Conservation (phyloP, 2,329 filamentous ascomycete genomes). For the Diatrype stigma region DNA sequence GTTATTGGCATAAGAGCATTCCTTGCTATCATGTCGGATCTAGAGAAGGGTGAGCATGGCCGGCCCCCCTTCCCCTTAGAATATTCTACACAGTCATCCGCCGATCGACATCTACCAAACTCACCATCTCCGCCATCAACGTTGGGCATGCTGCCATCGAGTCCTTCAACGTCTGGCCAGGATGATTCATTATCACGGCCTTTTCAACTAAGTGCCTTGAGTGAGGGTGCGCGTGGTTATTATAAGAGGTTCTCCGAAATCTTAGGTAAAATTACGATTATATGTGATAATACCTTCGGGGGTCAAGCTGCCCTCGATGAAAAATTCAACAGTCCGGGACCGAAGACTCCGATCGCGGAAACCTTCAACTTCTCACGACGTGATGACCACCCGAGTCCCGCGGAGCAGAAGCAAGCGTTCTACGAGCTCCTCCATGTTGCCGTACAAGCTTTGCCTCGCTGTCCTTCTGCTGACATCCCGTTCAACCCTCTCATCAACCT, state of each 20-base stretch:
- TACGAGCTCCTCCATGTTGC: constrained; percentile 95
- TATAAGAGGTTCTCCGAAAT: constrained; percentile 93
- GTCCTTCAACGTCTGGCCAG: constrained; percentile 28
- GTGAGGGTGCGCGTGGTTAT: constrained; percentile 75
- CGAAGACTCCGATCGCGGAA: constrained; percentile 92
- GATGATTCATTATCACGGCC: constrained; percentile 66
- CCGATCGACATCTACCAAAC: constrained; percentile 40
- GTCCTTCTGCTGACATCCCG: constrained; percentile 82
- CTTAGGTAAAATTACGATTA: constrained; percentile 88
- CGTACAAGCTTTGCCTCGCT: constrained; percentile 92
- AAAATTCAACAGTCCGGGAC: constrained; percentile 81
- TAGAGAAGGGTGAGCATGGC: constrained; percentile 76
- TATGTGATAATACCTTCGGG: constrained; percentile 96
- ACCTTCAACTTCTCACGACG: constrained; percentile 86
- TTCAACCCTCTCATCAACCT: constrained; percentile 93
- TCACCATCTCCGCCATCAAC: constrained; percentile 47
- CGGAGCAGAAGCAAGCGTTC: constrained; percentile 88
- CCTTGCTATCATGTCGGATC: constrained; percentile 84
- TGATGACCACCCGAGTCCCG: constrained; percentile 68
- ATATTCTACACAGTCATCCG: constrained; percentile 37
- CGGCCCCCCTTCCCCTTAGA: constrained; percentile 79
- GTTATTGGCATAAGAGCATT: constrained; percentile 97
- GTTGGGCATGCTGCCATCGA: constrained; percentile 20
- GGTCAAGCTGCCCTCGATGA: constrained; percentile 94
- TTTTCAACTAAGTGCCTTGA: constrained; percentile 59